These are phyloP conservation scores for Biscutella auriculata DNA, from an alignment of 441 rosid species.

Conservation along the genomic window DNA sequence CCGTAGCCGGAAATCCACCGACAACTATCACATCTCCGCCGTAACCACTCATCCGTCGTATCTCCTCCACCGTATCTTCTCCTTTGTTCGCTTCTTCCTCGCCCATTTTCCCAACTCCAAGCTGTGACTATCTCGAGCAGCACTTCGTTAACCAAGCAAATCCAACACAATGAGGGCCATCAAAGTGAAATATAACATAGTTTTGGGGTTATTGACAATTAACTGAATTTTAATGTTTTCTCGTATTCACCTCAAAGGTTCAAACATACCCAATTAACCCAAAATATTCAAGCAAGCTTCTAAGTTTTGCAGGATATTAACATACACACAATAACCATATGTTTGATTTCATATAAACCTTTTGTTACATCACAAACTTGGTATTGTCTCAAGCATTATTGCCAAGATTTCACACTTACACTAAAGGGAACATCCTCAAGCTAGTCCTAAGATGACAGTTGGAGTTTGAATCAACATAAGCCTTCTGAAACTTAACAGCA, in stretches of 20 bases:
- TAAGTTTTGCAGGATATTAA: background rate
- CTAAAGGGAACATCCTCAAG: background rate
- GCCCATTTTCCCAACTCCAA: slow-evolving; percentile 3
- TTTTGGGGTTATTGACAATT: background rate
- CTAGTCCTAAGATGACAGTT: slow-evolving; percentile 14
- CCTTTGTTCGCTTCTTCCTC: slow-evolving; percentile 17
- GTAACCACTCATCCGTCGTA: slow-evolving; percentile 39
- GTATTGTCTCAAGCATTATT: background rate
- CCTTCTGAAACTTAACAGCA: slow-evolving; percentile 13
- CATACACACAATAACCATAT: background rate
- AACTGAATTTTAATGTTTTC: background rate
- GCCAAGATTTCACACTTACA: background rate
- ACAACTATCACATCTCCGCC: slow-evolving; percentile 41
- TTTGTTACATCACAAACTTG: background rate
- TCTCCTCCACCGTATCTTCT: slow-evolving; percentile 25
- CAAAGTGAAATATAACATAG: background rate
- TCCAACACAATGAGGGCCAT: background rate
- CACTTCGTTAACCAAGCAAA: slow-evolving; percentile 6
- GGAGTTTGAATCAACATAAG: slow-evolving; percentile 16
- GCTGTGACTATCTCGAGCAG: background rate
- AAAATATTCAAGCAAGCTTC: background rate
- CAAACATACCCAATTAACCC: background rate
- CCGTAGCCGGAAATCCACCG: slow-evolving; percentile 24
- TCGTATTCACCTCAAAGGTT: background rate
- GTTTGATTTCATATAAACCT: slow-evolving; percentile 12